These are phyloP conservation scores for Didymella glomerata DNA, from an alignment of 2,329 filamentous ascomycete species.

Conservation along the genomic window DNA sequence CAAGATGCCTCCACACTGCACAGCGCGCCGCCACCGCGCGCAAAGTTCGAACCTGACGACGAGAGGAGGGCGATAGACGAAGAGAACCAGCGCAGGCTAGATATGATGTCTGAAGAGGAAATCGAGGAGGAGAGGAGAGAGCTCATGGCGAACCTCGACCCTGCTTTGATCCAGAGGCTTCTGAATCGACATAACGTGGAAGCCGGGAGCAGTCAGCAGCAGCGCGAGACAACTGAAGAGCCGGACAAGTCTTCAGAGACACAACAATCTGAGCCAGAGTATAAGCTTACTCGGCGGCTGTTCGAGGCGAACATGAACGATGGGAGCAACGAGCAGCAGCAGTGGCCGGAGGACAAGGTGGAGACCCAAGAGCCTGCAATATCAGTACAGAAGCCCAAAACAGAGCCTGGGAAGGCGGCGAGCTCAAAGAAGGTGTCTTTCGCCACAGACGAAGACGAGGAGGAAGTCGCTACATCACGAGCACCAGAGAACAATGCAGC, in stretches of 20 bases:
- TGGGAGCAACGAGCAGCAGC: slow-evolving; percentile 20
- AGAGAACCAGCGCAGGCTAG: slow-evolving; percentile 79
- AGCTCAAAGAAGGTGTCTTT: slow-evolving; percentile 50
- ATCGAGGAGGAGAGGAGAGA: slow-evolving; percentile 83
- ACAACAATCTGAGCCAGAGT: slow-evolving; percentile 22
- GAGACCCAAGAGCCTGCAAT: background rate
- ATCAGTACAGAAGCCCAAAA: background rate
- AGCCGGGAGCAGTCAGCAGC: slow-evolving; percentile 60
- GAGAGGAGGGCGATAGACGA: slow-evolving; percentile 79
- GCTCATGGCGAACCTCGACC: slow-evolving; percentile 78
- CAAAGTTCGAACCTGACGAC: slow-evolving; percentile 50
- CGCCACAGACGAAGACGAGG: slow-evolving; percentile 20
- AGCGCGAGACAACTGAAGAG: slow-evolving; percentile 35
- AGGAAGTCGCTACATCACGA: slow-evolving; percentile 12
- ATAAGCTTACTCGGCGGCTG: background rate
- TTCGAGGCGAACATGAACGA: slow-evolving; percentile 14
- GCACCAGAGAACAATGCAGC: slow-evolving; percentile 1
- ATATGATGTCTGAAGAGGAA: slow-evolving; percentile 80
- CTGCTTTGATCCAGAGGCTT: slow-evolving; percentile 77
- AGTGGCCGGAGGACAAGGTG: slow-evolving; percentile 23
- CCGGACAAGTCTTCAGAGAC: background rate
- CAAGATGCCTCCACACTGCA: slow-evolving; percentile 25
- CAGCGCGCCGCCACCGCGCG: slow-evolving; percentile 25
- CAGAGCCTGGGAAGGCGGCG: slow-evolving; percentile 6
- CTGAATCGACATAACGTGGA: slow-evolving; percentile 80